Conservation (phyloP, 208 protist genomes). For the Leishmania martiniquensis region DNA sequence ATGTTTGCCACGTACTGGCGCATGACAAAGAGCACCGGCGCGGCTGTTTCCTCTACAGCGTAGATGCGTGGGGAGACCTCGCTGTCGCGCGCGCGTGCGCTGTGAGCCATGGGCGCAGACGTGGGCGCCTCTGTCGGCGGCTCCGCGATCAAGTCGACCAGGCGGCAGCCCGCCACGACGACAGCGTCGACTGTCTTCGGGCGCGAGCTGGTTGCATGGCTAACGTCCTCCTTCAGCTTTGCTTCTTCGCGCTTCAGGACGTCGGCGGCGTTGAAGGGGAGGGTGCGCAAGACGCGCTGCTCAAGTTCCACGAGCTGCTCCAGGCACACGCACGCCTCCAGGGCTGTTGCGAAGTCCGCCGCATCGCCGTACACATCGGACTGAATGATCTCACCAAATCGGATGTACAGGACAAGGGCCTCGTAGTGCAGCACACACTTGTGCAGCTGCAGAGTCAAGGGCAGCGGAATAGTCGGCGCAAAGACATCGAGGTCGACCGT, state of each 20-base stretch:
- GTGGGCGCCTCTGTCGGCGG: conserved; percentile 3
- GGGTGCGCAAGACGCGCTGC: conserved; percentile 26
- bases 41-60: conserved; percentile 48
- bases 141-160: conserved; percentile 27
- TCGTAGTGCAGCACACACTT: conserved; percentile 59
- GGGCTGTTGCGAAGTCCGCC: conserved; percentile 12
- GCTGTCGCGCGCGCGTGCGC: background rate
- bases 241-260: conserved; percentile 19
- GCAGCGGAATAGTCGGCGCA: conserved; percentile 35
- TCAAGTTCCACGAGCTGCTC: conserved; percentile 36
- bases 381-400: conserved; percentile 42
- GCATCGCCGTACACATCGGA: conserved; percentile 38
- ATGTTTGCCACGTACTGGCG: conserved; percentile 74
- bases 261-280: conserved; percentile 14
- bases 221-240: conserved; percentile 23
- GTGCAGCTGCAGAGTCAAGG: conserved; percentile 53
- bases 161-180: conserved; percentile 18
- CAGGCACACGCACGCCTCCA: conserved; percentile 17
- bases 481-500: conserved; percentile 24
- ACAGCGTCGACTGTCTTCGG: conserved; percentile 13
- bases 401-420: conserved; percentile 36
- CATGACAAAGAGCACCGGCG: conserved; percentile 54
- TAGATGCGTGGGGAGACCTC: conserved; percentile 17
- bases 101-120: background rate
- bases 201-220: conserved; percentile 2